Base-by-base conservation (phyloP, 306 rosid species). In the Canavalia ensiformis region DNA sequence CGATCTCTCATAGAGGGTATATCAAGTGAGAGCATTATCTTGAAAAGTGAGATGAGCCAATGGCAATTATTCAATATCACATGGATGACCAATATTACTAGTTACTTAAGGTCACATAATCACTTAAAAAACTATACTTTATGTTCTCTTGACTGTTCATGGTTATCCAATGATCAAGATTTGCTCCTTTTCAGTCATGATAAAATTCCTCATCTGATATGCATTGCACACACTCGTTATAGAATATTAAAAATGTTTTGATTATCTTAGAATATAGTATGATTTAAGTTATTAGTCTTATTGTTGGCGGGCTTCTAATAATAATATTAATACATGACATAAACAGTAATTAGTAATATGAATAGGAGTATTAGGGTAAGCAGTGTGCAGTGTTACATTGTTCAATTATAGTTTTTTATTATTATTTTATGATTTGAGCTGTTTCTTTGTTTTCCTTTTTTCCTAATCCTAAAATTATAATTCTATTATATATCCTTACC, bases 141-240 rank as follows among this genome's bases (percentile, higher is more conserved):
- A 7, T 64, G 42, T 58, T 60, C 6, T 35, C 47, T 62, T 75
- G 65, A 75, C 10, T 33, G 66, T 59, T 59, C 69, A 50, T 71
- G 34, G 4, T 4, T 33, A 51, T 29, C 46, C 50, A 72, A n/a
- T n/a, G 35, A 33, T 51, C 44, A 72, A 34, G 28, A 72, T 52
- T 52, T 51, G 13, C 4, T 52, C 59, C 29, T 29, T 29, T 28
- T 34, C 44, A 71, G 42, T 11, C 44, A 12, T 51, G 4, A 34
- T 50, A 13, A 50, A 33, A 30, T 13, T 2, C 7, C 39, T 31
- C 59, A 31, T 4, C n/a, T 6, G 75, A 33, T 50, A 35, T 50
- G n/a, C 25, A 18, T 4, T 34, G 12, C 68, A 1, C 11, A 8
- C 2, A 34, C 28, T 1, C 2, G 9, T 13, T 34, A 4, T 2